Conservation (phyloP, 2,329 filamentous ascomycete genomes). For the Xylaria multiplex region DNA sequence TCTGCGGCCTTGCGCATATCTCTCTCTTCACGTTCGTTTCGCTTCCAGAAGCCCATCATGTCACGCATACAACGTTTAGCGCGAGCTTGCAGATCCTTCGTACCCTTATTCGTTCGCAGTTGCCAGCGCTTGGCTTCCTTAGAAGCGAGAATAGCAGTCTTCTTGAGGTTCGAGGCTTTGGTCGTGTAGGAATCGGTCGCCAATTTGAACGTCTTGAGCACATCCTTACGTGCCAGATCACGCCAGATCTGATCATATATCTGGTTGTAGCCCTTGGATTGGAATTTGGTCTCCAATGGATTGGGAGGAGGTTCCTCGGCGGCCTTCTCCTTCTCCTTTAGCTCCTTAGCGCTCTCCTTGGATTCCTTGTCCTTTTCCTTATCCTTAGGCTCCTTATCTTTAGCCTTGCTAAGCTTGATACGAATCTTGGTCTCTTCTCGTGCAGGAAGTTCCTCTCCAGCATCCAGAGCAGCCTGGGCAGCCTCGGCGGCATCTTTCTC, state of each 20-base stretch:
- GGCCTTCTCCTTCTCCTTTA: conserved; percentile 54
- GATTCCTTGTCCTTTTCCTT: conserved; percentile 56
- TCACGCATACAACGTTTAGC: conserved; percentile 99
- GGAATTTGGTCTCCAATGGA: conserved; percentile 71
- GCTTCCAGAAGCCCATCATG: conserved; percentile 99
- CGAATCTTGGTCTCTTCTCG: conserved; percentile 69
- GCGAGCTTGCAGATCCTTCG: conserved; percentile 94
- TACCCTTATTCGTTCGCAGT: conserved; percentile 96
- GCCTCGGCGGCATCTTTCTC: conserved; percentile 85
- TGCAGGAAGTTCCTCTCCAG: conserved; percentile 75
- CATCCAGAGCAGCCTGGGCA: conserved; percentile 84
- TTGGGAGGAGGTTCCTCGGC: conserved; percentile 52
- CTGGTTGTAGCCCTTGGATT: conserved; percentile 93
- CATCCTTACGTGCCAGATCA: conserved; percentile 91
- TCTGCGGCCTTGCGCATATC: conserved; percentile 94
- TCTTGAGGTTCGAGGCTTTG: conserved; percentile 94
- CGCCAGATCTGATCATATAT: conserved; percentile 98
- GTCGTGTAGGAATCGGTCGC: conserved; percentile 86
- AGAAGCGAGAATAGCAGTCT: conserved; percentile 94
- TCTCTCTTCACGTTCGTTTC: conserved; percentile 96
- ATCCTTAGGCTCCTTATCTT: conserved; percentile 54
- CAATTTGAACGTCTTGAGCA: conserved; percentile 90
- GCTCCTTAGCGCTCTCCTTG: conserved; percentile 59
- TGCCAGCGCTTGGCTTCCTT: conserved; percentile 99
- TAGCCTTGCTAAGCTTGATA: conserved; percentile 65